Percentiles rank a stretch among this genome's conserved stretches.
phyloP scores from a whole-genome alignment of 495 filamentous ascomycete genomes.

The Aspergillus conjunctus region DNA sequence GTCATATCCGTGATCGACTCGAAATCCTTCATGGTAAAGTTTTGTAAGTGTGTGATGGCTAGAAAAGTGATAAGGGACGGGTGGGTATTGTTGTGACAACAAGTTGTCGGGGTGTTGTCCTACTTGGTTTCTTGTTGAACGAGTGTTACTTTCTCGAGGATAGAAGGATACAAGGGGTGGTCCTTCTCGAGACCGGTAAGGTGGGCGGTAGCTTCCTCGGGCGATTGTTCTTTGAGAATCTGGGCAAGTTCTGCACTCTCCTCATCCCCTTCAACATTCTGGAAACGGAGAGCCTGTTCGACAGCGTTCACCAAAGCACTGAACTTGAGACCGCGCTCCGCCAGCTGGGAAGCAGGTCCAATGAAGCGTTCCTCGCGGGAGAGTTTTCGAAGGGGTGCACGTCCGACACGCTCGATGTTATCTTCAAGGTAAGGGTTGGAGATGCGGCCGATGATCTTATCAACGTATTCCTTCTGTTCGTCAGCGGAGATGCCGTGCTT shows the following conservation, averaged over 20 bases:
- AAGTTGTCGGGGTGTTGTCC: constrained; percentile 19
- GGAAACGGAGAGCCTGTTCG: constrained; percentile 89
- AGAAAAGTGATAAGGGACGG: constrained; percentile 11
- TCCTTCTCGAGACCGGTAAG: constrained; percentile 72
- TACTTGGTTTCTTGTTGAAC: constrained; percentile 64
- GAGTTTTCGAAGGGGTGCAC: constrained; percentile 90
- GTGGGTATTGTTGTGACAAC: constrained; percentile 12
- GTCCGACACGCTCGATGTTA: constrained; percentile 90
- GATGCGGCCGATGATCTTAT: constrained; percentile 89
- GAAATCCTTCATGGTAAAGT: constrained; percentile 22
- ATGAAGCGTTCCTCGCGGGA: constrained; percentile 93
- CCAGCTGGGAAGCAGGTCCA: constrained; percentile 82
- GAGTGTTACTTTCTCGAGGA: constrained; percentile 73
- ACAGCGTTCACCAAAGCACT: constrained; percentile 71
- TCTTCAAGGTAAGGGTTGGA: constrained; percentile 95
- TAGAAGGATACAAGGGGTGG: constrained; percentile 71
- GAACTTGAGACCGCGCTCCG: constrained; percentile 71
- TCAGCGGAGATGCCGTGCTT: constrained; percentile 78
- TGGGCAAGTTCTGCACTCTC: constrained; percentile 81
- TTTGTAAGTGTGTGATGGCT: constrained; percentile 19
- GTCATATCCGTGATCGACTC: constrained; percentile 26
- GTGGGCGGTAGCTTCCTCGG: constrained; percentile 68
- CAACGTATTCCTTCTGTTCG: constrained; percentile 86
- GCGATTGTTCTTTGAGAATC: constrained; percentile 69
- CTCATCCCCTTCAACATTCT: constrained; percentile 85